Evolutionary conservation across 2,329 filamentous ascomycete genomes (phyloP), one percentile per base, ranked within the genome.

Genomic region (Exophiala sp.): DNA sequence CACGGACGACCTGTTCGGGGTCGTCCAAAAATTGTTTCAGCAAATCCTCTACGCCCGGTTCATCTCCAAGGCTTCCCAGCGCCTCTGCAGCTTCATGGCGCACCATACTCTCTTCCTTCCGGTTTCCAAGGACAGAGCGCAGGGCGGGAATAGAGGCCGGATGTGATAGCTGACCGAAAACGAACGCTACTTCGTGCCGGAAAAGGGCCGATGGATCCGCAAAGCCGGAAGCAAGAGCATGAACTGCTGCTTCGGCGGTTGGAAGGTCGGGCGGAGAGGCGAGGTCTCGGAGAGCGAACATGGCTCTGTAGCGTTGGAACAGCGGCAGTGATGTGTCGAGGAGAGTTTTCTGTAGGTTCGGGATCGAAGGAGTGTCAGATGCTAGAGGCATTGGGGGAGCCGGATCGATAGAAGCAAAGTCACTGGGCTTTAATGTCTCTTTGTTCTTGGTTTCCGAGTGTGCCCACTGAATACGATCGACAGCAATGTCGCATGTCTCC

Each of bases 1-100:
- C 93, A 52, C 89, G 81, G 35, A 98, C 93, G 4, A 98, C 90
- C 67, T 87, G 82, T 69, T 97, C 91, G 54, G 88, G 82, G 67
- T 98, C 94, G 57, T 95, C 74, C 58, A 97, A 71, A 70, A 96
- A 97, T 57, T 75, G 78, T 70, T 81, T 88, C 64, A 98, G 67
- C 2, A 82, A 85, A 48, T 88, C 87, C 65, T 96, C 90, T 10
- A 98, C 93, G 16, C 91, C 91, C 41, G 89, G 85, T 68, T 96
- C 90, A 18, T 95, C 88, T 19, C 93, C 94, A 24, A 98, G 76
- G 63, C 90, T 95, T 21, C 93, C 93, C 21, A 98, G 80, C 19
- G 93, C 93, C 72, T 98, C 93, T 1, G 94, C 93, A 42, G 93
- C 94, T 71, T 98, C 93, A 65, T 98, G 93, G 49, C 93, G 83